Base-by-base conservation (phyloP, 2,329 filamentous ascomycete genomes). In the Raffaelea deltoideospora region DNA sequence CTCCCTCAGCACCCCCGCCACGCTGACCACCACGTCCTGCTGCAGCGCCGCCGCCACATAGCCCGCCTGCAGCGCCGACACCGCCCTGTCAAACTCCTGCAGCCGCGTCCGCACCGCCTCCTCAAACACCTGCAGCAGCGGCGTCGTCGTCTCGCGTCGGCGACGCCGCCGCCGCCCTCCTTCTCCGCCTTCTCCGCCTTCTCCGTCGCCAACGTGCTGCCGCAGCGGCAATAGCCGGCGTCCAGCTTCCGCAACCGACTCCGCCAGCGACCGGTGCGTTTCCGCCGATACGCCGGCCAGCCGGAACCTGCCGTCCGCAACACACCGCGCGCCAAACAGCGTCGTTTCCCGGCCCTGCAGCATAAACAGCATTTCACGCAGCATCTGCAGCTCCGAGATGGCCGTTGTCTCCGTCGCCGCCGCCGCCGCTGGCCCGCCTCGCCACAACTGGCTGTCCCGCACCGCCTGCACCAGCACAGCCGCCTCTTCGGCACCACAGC, bases 301-400 rank as follows among this genome's bases (percentile, higher is more conserved):
- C 38, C 70, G 63, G 37, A 63, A 70, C 1, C 47, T 47, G 4
- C 57, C 48, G 2, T 56, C 51, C 0, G 61, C 60, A 7, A 52
- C 44, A 13, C 58, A 61, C 34, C 62, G 49, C 4, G 46, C 18
- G 38, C 58, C 59, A 48, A 87, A 94, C 1, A 94, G 51, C 2
- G 75, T 78, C 3, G 81, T 88, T 6, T 76, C 69, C 4, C 90
- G 60, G 1, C 87, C 87, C 37, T 75, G 72, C 0, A 96, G 67
- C 83, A 95, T 92, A 48, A 84, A 88, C 1, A 95, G 61, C 0
- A 75, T 71, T 50, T 96, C 86, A 33, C 85, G 73, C 20, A 87
- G 60, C 10, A 77, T 62, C 44, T 87, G 76, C 2, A 81, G 61
- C 51, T 94, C 87, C 0, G 79, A 72, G 6, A 88, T 61, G 2